Conservation (phyloP, 768 basidiomycete species). For the Leucosporidium scottii region DNA sequence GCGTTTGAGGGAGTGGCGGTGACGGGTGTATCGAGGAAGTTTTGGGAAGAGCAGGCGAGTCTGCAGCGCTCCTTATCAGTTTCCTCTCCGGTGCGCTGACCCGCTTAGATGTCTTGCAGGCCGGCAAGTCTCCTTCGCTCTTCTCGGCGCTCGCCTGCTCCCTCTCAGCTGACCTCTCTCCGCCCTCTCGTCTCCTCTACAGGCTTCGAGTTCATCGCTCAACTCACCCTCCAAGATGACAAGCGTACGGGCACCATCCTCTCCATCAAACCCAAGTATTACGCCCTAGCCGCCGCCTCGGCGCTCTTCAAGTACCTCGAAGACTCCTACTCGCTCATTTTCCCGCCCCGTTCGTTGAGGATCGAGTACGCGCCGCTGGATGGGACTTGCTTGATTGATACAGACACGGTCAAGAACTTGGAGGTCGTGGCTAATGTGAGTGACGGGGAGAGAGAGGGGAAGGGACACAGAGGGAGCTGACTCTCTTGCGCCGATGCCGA, state of each 20-base stretch:
- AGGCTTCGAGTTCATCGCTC: constrained; percentile 70
- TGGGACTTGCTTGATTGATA: constrained; percentile 87
- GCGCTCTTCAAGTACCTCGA: constrained; percentile 85
- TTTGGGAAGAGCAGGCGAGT: constrained; percentile 82
- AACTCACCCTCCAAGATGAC: constrained; percentile 44
- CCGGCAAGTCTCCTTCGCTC: too few species aligned
- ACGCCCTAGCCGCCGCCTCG: constrained; percentile 73
- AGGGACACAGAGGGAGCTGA: neutral
- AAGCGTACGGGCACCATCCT: constrained; percentile 14
- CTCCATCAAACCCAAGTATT: constrained; percentile 55
- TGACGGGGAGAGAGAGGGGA: too few species aligned
- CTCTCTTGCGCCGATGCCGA: neutral
- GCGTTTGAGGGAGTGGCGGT: constrained; percentile 64
- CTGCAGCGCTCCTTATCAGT: too few species aligned
- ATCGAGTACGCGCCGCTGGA: constrained; percentile 37
- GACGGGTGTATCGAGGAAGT: constrained; percentile 65
- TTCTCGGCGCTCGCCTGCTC: neutral
- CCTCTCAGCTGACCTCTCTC: too few species aligned
- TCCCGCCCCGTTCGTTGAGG: constrained; percentile 46
- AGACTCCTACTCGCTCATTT: constrained; percentile 59
- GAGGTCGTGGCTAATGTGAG: constrained; percentile 75
- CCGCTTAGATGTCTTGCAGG: too few species aligned
- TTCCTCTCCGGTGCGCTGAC: neutral
- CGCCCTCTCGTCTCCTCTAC: neutral
- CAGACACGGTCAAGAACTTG: constrained; percentile 76